Evolutionary conservation across 805 yeast species (phyloP).

Genomic region (Candida taoyuanica): DNA sequence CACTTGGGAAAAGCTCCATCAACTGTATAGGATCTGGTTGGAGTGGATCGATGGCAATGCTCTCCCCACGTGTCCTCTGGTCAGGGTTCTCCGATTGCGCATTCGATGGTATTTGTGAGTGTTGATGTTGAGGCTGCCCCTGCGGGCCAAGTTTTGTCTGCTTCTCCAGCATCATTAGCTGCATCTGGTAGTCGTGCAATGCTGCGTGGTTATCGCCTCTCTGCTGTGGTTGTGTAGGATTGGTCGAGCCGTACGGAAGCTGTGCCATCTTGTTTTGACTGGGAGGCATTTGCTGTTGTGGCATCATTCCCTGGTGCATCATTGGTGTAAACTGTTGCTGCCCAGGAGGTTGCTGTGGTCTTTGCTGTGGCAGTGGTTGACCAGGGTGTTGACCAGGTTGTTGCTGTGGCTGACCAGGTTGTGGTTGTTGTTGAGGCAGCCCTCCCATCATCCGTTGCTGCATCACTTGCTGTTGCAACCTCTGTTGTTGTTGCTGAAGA

Average conservation of each 20-base stretch:
- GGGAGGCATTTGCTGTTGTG: slow-evolving; percentile 4
- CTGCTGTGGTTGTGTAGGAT: slow-evolving; percentile 12
- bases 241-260: slow-evolving; percentile 8
- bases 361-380: slow-evolving; percentile 21
- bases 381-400: slow-evolving; percentile 7
- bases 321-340: background rate
- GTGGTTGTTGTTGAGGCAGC: slow-evolving; percentile 18
- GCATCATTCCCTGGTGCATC: slow-evolving; percentile 4
- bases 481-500: slow-evolving; percentile 15
- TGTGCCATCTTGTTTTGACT: slow-evolving; percentile 6
- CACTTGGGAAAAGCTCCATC: slow-evolving; percentile 24
- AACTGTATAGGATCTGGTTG: slow-evolving; percentile 24
- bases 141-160: slow-evolving; percentile 47
- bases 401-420: slow-evolving; percentile 9
- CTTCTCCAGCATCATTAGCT: slow-evolving; percentile 66
- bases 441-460: slow-evolving; percentile 13
- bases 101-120: background rate
- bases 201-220: slow-evolving; percentile 38
- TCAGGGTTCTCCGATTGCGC: background rate
- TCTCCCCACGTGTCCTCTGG: background rate
- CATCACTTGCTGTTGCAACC: slow-evolving; percentile 12
- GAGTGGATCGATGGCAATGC: slow-evolving; percentile 24
- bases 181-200: slow-evolving; percentile 77
- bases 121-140: too few relatives aligned
- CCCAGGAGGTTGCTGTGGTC: background rate